Percentiles rank a stretch among this genome's conserved stretches.
Evolutionary conservation across 2,329 filamentous ascomycete genomes (phyloP).

Genomic region (Fusarium papillatum): DNA sequence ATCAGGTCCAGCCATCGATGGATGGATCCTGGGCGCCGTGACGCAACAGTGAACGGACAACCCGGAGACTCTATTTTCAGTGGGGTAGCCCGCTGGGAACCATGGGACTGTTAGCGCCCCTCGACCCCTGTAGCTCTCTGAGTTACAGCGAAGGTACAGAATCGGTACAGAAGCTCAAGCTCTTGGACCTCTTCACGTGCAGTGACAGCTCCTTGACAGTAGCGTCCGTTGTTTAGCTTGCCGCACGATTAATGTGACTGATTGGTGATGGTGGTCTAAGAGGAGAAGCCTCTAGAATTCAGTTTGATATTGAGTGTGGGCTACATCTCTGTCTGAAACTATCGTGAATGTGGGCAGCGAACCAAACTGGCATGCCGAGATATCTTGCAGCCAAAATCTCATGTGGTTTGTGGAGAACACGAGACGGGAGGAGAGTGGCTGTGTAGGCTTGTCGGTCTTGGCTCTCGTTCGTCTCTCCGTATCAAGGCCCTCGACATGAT

Average conservation of each 20-base stretch:
- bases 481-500: constrained; percentile 7
- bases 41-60: constrained; percentile 35
- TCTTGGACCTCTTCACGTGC: constrained; percentile 12
- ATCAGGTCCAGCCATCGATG: constrained; percentile 10
- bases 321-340: constrained; percentile 18
- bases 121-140: constrained; percentile 28
- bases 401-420: constrained; percentile 34
- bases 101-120: constrained; percentile 2
- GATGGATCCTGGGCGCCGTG: constrained; percentile 12
- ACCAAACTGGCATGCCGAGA: neutral
- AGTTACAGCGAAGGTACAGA: constrained; percentile 13
- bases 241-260: constrained; percentile 29
- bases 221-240: constrained; percentile 29
- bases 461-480: neutral
- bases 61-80: constrained; percentile 28
- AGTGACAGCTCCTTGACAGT: constrained; percentile 14
- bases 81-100: constrained; percentile 22
- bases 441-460: constrained; percentile 31
- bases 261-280: neutral
- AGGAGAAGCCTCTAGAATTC: neutral
- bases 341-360: neutral
- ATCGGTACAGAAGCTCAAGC: constrained; percentile 12
- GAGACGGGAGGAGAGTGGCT: constrained; percentile 37
- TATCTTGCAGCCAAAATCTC: constrained; percentile 21
- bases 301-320: constrained; percentile 3